These are phyloP conservation scores for Trichopus zeylanicus DNA, from an alignment of 116 monocot genomes.

Conservation along the genomic window DNA sequence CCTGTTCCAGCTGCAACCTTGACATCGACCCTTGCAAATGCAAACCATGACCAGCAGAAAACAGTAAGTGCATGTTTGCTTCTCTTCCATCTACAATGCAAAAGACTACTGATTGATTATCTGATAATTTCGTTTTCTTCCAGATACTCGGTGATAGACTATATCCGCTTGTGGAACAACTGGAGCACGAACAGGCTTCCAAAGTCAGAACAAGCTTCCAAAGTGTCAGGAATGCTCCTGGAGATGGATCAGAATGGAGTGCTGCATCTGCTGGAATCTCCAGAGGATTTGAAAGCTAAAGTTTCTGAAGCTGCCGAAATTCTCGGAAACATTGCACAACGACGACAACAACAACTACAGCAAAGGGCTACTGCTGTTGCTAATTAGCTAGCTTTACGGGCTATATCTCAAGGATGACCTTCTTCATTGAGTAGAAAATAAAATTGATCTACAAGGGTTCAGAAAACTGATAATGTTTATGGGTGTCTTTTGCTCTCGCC, in stretches of 20 bases:
- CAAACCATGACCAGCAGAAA: slow-evolving; percentile 54
- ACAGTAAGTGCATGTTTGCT: slow-evolving; percentile 19
- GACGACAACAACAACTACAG: too few relatives aligned
- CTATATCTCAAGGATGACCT: slow-evolving; percentile 7
- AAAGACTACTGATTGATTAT: background rate
- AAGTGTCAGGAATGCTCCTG: slow-evolving; percentile 72
- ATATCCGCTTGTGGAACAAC: slow-evolving; percentile 59
- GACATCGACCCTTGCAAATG: slow-evolving; percentile 48
- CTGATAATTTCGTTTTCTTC: background rate
- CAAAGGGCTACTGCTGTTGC: background rate
- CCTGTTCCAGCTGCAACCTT: slow-evolving; percentile 49
- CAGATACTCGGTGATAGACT: slow-evolving; percentile 68
- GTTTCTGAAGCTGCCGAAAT: slow-evolving; percentile 75
- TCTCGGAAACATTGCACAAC: slow-evolving; percentile 31
- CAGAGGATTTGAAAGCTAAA: slow-evolving; percentile 61
- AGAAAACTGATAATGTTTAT: too few relatives aligned
- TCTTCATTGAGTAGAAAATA: slow-evolving; percentile 7
- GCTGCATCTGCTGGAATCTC: slow-evolving; percentile 58
- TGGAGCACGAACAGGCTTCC: slow-evolving; percentile 53
- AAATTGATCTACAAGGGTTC: too few relatives aligned
- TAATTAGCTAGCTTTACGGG: slow-evolving; percentile 3
- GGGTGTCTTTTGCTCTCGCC: too few relatives aligned
- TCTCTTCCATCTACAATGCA: background rate
- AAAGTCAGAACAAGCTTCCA: slow-evolving; percentile 64
- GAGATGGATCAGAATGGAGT: slow-evolving; percentile 82